Conservation (phyloP, 2,329 filamentous ascomycete species). For the Penicillium sclerotigenum region DNA sequence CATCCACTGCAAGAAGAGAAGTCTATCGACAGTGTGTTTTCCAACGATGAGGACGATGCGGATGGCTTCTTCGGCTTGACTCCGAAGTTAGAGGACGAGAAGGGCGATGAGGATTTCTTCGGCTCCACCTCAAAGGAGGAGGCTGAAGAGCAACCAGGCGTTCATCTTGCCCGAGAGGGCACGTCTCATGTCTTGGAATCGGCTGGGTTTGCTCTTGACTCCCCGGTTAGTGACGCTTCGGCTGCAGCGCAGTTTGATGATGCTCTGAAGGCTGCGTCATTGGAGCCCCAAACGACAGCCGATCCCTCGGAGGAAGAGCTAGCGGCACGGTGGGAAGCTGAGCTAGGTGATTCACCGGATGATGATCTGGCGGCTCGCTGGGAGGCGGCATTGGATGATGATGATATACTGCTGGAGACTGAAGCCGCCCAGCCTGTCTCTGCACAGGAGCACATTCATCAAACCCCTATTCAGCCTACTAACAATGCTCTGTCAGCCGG, state of each 20-base stretch:
- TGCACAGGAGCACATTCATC: slow-evolving; percentile 20
- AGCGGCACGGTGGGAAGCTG: slow-evolving; percentile 78
- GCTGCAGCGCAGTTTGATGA: slow-evolving; percentile 30
- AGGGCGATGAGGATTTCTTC: slow-evolving; percentile 30
- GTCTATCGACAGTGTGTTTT: slow-evolving; percentile 37
- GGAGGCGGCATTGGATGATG: slow-evolving; percentile 56
- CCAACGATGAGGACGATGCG: slow-evolving; percentile 36
- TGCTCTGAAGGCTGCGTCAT: slow-evolving; percentile 21
- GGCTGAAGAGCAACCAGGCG: slow-evolving; percentile 11
- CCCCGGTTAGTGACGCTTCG: slow-evolving; percentile 27
- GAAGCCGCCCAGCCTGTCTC: slow-evolving; percentile 33
- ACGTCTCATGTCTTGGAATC: slow-evolving; percentile 64
- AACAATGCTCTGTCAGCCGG: slow-evolving; percentile 11
- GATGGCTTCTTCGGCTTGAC: slow-evolving; percentile 37
- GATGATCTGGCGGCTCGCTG: slow-evolving; percentile 71
- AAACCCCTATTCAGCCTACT: slow-evolving; percentile 23
- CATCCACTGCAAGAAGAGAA: slow-evolving; percentile 26
- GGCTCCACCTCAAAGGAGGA: slow-evolving; percentile 23
- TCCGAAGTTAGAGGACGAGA: neutral
- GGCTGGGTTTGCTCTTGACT: slow-evolving; percentile 39
- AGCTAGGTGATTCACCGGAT: slow-evolving; percentile 60
- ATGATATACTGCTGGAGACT: slow-evolving; percentile 78
- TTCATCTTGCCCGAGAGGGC: slow-evolving; percentile 62
- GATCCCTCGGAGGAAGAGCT: slow-evolving; percentile 57
- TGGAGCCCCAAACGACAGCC: slow-evolving; percentile 6